These are phyloP conservation scores for Apiotrichum gamsii DNA, from an alignment of 1,284 basidiomycete species.

Conservation along the genomic window DNA sequence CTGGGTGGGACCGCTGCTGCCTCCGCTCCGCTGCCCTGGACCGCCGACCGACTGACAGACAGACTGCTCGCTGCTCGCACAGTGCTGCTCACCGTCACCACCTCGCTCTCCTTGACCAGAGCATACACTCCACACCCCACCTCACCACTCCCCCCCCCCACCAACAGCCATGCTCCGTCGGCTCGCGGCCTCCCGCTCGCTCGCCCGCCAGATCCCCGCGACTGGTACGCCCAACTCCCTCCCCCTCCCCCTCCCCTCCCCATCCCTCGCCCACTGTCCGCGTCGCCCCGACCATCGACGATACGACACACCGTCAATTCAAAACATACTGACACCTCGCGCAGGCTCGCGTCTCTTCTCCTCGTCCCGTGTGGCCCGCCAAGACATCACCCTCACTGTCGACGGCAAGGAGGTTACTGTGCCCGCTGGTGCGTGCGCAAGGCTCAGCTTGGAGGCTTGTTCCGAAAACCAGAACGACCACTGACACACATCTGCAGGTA, in stretches of 20 bases:
- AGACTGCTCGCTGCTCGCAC: not conserved
- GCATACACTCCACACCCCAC: not conserved
- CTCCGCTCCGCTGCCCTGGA: too few species aligned
- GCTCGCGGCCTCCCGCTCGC: constrained; percentile 24
- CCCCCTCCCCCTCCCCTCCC: not conserved
- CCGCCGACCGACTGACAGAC: too few species aligned
- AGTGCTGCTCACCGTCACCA: not conserved
- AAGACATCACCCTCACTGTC: constrained; percentile 81
- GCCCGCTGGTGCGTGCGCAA: constrained; percentile 62
- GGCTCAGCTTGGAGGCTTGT: constrained; percentile 9
- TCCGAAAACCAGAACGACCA: too few species aligned
- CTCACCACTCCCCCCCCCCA: not conserved
- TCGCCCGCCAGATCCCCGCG: constrained; percentile 19
- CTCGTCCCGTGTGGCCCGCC: constrained; percentile 51
- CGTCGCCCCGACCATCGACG: not conserved
- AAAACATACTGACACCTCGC: not conserved
- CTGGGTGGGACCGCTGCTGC: too few species aligned
- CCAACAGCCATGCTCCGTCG: constrained; percentile 21
- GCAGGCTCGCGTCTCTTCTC: constrained; percentile 39
- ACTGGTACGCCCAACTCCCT: constrained; percentile 11
- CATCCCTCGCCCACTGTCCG: not conserved
- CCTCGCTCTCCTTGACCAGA: not conserved
- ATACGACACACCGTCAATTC: not conserved
- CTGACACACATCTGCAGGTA: constrained; percentile 52
- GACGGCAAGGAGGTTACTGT: constrained; percentile 92